Evolutionary conservation across 2,329 filamentous ascomycete species (phyloP), one percentile per base, ranked within the genome.

Genomic region (Shiraia sp.): DNA sequence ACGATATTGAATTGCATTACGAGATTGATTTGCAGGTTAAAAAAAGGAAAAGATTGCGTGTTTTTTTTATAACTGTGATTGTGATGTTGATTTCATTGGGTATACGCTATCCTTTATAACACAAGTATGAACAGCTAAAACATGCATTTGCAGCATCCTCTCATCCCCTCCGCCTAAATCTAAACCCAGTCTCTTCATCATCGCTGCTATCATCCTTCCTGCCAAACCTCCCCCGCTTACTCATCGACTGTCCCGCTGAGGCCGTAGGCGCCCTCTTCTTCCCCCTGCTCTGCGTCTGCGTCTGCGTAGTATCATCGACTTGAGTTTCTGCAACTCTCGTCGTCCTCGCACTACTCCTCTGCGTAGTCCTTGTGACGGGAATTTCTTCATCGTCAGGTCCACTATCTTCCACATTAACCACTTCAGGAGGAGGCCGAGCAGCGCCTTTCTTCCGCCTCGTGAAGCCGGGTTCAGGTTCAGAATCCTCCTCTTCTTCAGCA

Each of bases 131-230:
- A n/a, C n/a, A n/a, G n/a, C n/a, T n/a, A n/a, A n/a, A n/a, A n/a
- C 19, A 22, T 5, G 19, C 19, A 22, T 8, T 8, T 15, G 22
- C 14, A 23, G 3, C 12, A 2, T 23, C n/a, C 9, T 25, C 28
- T 29, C 42, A 49, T 30, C 39, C 45, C 32, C 53, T 52, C 34
- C 54, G 69, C 51, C 75, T 74, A 51, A 83, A 82, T 40, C 76
- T 72, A 53, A 81, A 80, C 23, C 77, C 77, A 43, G 76, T 68
- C 49, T 77, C 78, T 54, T 82, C 79, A 19, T 81, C 80, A 55
- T 80, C 79, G 31, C 80, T 80, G 29, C 76, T 78, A 24, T 78
- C 76, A 6, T 69, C 65, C 24, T 56, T 53, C 31, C 45, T 49
- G 3, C 37, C 25, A 19, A 51, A 32, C 19, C 54, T 59, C 3